Evolutionary conservation across 345 rosid genomes (phyloP).

Genomic region (Isatis tinctoria): DNA sequence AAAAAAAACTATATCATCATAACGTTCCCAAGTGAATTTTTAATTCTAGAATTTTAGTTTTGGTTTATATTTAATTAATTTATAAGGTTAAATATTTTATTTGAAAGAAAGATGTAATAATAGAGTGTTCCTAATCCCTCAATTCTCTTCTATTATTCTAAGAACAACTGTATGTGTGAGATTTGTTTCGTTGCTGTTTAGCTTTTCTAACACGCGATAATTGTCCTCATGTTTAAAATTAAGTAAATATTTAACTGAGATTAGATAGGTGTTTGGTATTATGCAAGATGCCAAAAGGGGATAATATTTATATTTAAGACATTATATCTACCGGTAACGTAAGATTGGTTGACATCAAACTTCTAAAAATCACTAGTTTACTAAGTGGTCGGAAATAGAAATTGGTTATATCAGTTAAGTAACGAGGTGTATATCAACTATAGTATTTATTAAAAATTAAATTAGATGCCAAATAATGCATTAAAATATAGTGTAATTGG

Average conservation of each 20-base stretch:
- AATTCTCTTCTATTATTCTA: constrained; percentile 23
- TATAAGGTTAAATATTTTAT: neutral
- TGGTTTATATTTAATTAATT: neutral
- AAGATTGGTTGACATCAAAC: constrained; percentile 17
- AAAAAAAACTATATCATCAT: constrained; percentile 16
- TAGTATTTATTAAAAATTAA: neutral
- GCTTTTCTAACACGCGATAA: constrained; percentile 19
- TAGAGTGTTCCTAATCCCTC: constrained; percentile 27
- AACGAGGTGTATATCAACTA: neutral
- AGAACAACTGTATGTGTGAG: constrained; percentile 25
- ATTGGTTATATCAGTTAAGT: too few relatives aligned
- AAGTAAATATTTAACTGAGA: constrained; percentile 15
- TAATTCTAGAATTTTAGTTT: neutral
- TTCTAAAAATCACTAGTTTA: constrained; percentile 5
- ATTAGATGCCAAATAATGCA: too few relatives aligned
- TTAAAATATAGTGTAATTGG: neutral
- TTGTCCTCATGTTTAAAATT: constrained; percentile 14
- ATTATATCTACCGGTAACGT: constrained; percentile 1
- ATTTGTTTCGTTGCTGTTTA: constrained; percentile 24
- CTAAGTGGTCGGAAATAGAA: constrained; percentile 6
- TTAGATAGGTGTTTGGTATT: constrained; percentile 37
- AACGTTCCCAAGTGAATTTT: constrained; percentile 4
- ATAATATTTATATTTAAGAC: neutral
- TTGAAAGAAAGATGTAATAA: constrained; percentile 19
- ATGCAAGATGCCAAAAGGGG: constrained; percentile 13